Percentiles rank a stretch among this genome's conserved stretches.
These are phyloP conservation scores for Teunomyces panamensis DNA, from an alignment of 805 yeast genomes.

Conservation along the genomic window DNA sequence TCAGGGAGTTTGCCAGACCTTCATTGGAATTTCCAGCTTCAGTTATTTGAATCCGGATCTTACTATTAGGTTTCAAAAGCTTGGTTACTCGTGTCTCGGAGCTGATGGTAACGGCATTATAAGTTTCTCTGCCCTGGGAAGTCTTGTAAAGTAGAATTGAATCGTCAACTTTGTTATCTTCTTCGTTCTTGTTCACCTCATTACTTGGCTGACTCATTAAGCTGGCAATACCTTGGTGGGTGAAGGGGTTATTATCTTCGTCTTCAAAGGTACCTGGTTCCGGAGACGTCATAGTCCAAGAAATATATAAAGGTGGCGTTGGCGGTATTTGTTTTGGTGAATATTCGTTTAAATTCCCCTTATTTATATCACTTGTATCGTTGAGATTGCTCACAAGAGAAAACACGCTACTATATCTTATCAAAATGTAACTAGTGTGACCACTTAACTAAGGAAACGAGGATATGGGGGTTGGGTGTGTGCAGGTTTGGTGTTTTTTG, in stretches of 20 bases:
- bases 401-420: neutral
- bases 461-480: neutral
- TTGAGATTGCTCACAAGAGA: neutral
- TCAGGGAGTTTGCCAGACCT: conserved; percentile 59
- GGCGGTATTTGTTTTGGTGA: neutral
- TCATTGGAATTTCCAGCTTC: conserved; percentile 89
- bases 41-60: conserved; percentile 44
- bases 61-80: conserved; percentile 28
- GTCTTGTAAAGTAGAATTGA: conserved; percentile 29
- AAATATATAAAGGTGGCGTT: neutral
- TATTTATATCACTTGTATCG: too few relatives aligned
- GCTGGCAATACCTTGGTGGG: conserved; percentile 27
- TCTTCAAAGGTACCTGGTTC: conserved; percentile 8
- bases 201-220: conserved; percentile 13
- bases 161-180: conserved; percentile 24
- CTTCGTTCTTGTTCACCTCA: conserved; percentile 6
- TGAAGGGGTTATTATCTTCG: conserved; percentile 41
- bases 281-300: neutral
- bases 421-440: neutral
- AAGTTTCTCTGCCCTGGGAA: conserved; percentile 9
- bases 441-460: neutral
- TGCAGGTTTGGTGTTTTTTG: neutral
- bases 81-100: conserved; percentile 36
- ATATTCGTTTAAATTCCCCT: too few relatives aligned
- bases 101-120: conserved; percentile 28